phyloP scores from a whole-genome alignment of 306 rosid species.

The Castanea crenata region DNA sequence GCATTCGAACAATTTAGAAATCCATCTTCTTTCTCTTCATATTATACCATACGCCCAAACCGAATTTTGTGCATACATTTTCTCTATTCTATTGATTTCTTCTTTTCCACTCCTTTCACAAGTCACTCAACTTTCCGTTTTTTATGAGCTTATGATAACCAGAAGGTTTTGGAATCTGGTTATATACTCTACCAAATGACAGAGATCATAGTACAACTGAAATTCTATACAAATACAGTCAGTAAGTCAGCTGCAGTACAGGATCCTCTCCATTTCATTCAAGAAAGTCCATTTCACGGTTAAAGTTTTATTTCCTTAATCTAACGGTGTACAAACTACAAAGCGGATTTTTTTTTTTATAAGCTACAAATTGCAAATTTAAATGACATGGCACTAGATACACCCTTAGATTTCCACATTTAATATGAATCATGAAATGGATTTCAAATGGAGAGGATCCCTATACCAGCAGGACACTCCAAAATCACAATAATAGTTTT shows the following conservation, averaged over 20 bases:
- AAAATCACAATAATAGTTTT: not conserved
- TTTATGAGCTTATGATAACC: not conserved
- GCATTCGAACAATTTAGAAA: not conserved
- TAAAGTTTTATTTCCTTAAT: too few species aligned
- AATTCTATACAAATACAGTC: not conserved
- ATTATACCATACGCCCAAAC: not conserved
- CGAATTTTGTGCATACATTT: not conserved
- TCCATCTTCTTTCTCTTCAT: not conserved
- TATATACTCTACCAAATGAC: not conserved
- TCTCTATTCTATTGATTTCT: not conserved
- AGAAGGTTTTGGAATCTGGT: not conserved
- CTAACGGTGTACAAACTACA: too few species aligned
- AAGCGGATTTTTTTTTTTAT: too few species aligned
- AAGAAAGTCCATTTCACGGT: too few species aligned
- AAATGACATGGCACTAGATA: too few species aligned
- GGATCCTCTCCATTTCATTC: too few species aligned
- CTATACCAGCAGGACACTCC: not conserved
- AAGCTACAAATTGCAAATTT: too few species aligned
- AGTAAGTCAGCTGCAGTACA: not conserved
- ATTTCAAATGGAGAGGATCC: too few species aligned
- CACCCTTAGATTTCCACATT: too few species aligned
- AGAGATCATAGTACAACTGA: not conserved
- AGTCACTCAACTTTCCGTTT: not conserved
- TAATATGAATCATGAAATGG: too few species aligned
- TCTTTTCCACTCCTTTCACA: not conserved